A percentile compares a stretch with the other conserved stretches of the same genome.
Conservation (phyloP, 768 basidiomycete genomes). For the Lactarius sp. region DNA sequence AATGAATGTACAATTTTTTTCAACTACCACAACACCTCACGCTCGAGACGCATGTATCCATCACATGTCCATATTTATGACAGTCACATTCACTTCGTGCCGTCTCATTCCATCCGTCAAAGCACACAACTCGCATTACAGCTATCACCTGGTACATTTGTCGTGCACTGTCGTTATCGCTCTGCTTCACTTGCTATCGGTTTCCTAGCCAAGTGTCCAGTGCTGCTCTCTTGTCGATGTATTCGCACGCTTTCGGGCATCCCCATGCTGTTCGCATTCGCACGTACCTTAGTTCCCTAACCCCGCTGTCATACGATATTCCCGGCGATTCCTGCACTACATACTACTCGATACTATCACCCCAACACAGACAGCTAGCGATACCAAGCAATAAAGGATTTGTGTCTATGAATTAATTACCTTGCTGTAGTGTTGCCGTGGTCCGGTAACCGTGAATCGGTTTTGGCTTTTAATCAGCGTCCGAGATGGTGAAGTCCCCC, state of each 20-base stretch:
- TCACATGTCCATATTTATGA: conserved; percentile 20
- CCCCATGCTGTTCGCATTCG: conserved; percentile 10
- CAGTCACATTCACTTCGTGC: neutral
- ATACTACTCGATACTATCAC: conserved; percentile 15
- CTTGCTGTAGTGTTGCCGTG: too few relatives aligned
- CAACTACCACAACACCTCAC: neutral
- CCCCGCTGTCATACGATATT: conserved; percentile 11
- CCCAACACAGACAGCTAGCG: conserved; percentile 15
- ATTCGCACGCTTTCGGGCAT: neutral
- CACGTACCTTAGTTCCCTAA: neutral
- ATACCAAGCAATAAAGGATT: conserved; percentile 33
- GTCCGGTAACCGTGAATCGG: too few relatives aligned
- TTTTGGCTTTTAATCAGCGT: too few relatives aligned
- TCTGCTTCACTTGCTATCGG: conserved; percentile 15
- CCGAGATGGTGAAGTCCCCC: too few relatives aligned
- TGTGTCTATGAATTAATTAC: neutral
- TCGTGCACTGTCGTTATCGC: conserved; percentile 14
- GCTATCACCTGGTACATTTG: neutral
- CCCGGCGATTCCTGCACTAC: conserved; percentile 18
- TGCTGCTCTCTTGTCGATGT: conserved; percentile 8
- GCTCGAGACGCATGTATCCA: conserved; percentile 17
- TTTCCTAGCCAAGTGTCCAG: conserved; percentile 17
- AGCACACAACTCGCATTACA: conserved; percentile 11
- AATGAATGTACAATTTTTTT: conserved; percentile 18
- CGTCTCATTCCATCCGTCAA: neutral